These are phyloP conservation scores for Solanum medicagineum DNA, from an alignment of 257 asterid genomes.

Conservation along the genomic window DNA sequence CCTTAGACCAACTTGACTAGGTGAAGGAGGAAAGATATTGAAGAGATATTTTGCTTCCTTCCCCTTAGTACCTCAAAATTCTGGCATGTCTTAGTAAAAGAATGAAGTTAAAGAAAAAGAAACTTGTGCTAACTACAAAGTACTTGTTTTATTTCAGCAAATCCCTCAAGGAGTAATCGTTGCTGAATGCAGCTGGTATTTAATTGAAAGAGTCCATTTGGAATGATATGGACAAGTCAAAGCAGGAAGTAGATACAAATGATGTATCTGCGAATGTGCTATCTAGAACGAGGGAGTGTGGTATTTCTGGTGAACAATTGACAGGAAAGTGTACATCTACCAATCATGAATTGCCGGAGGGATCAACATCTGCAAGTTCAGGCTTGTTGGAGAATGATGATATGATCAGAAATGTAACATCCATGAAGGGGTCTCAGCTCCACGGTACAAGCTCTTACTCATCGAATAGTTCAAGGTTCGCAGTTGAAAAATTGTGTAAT, in stretches of 20 bases:
- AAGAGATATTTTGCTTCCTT: neutral
- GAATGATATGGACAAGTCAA: neutral
- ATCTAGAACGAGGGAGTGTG: neutral
- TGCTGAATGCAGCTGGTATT: neutral
- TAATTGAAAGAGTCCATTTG: neutral
- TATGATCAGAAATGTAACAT: neutral
- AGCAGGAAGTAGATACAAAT: constrained; percentile 3
- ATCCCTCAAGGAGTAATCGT: neutral
- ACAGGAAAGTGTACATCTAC: neutral
- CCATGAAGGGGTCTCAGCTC: neutral
- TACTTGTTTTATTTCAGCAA: neutral
- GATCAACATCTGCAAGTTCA: constrained; percentile 5
- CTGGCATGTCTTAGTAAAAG: neutral
- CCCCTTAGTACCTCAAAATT: neutral
- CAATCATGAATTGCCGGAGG: neutral
- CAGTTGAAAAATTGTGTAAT: constrained; percentile 8
- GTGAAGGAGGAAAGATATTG: neutral
- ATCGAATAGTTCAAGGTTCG: neutral
- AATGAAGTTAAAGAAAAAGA: neutral
- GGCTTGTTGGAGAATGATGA: neutral
- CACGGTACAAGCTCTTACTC: neutral
- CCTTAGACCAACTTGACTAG: neutral
- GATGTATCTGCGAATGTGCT: constrained; percentile 3
- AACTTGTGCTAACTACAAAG: neutral
- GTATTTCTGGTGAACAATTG: constrained; percentile 1